A percentile compares a stretch with the other conserved stretches of the same genome.
Evolutionary conservation across 2,329 filamentous ascomycete genomes (phyloP).

Genomic region (Fusarium paranaense): DNA sequence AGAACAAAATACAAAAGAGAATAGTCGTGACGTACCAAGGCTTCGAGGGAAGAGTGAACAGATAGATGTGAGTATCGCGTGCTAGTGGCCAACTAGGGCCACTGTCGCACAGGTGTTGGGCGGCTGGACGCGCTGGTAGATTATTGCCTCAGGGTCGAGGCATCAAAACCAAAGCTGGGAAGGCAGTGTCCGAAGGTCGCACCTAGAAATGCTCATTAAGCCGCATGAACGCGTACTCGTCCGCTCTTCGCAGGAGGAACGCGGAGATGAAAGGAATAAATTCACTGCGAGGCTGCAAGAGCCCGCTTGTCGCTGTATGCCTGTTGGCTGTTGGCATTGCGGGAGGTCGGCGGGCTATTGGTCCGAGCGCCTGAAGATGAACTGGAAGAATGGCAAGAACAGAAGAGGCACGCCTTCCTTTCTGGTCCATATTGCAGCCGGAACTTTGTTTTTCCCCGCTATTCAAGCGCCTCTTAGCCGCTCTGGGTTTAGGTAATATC

Average conservation of each 20-base stretch:
- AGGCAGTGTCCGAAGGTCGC: slow-evolving; percentile 1
- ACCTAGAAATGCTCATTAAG: slow-evolving; percentile 4
- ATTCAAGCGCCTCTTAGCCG: background rate
- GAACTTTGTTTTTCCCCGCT: background rate
- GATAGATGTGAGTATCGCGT: background rate
- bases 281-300: slow-evolving; percentile 34
- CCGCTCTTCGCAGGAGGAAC: slow-evolving; percentile 3
- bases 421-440: background rate
- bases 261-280: slow-evolving; percentile 16
- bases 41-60: background rate
- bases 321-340: slow-evolving; percentile 26
- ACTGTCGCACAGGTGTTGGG: slow-evolving; percentile 1
- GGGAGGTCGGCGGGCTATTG: slow-evolving; percentile 36
- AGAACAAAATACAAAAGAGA: background rate
- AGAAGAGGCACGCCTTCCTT: background rate
- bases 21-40: slow-evolving; percentile 28
- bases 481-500: background rate
- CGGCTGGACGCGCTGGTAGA: background rate
- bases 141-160: background rate
- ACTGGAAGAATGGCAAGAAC: slow-evolving; percentile 9
- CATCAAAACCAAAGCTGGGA: background rate
- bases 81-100: slow-evolving; percentile 6
- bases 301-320: slow-evolving; percentile 8
- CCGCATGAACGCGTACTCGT: slow-evolving; percentile 2
- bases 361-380: slow-evolving; percentile 23